phyloP scores from a whole-genome alignment of 1,284 basidiomycete species.

The Stereum hirsutum region DNA sequence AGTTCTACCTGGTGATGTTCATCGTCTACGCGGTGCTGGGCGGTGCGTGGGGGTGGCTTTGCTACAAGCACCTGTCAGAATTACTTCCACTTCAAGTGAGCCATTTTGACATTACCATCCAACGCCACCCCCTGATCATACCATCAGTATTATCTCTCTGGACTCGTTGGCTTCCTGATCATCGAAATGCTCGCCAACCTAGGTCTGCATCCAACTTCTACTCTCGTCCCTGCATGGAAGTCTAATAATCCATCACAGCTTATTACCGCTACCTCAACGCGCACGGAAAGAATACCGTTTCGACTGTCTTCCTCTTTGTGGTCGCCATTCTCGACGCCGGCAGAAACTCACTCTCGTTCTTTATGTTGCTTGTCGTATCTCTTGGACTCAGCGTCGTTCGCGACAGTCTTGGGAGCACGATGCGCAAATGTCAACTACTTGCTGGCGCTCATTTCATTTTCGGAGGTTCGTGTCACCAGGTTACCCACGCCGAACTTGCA shows the following conservation, averaged over 20 bases:
- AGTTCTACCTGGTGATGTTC: conserved; percentile 89
- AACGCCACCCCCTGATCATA: conserved; percentile 5
- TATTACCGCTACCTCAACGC: conserved; percentile 90
- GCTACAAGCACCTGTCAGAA: conserved; percentile 76
- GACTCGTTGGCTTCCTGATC: conserved; percentile 80
- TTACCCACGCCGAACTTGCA: no score
- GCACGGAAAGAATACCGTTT: conserved; percentile 67
- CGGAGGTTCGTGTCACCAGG: conserved; percentile 54
- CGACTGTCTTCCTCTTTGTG: conserved; percentile 80
- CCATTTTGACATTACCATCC: neutral
- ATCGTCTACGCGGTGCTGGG: conserved; percentile 68
- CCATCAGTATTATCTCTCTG: conserved; percentile 86
- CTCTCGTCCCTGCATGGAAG: neutral
- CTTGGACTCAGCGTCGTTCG: conserved; percentile 81
- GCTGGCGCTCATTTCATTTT: conserved; percentile 88
- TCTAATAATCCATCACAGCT: conserved; percentile 26
- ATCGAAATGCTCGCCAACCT: conserved; percentile 92
- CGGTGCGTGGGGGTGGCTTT: conserved; percentile 76
- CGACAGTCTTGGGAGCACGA: conserved; percentile 70
- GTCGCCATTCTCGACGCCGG: conserved; percentile 91
- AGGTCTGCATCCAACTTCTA: conserved; percentile 44
- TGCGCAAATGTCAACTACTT: conserved; percentile 72
- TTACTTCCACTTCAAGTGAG: conserved; percentile 78
- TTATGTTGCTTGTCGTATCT: conserved; percentile 88
- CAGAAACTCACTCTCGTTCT: conserved; percentile 90